A percentile compares a stretch with the other conserved stretches of the same genome.
These are phyloP conservation scores for Nicotiana tabacum DNA, from an alignment of 257 asterid genomes.

Conservation along the genomic window DNA sequence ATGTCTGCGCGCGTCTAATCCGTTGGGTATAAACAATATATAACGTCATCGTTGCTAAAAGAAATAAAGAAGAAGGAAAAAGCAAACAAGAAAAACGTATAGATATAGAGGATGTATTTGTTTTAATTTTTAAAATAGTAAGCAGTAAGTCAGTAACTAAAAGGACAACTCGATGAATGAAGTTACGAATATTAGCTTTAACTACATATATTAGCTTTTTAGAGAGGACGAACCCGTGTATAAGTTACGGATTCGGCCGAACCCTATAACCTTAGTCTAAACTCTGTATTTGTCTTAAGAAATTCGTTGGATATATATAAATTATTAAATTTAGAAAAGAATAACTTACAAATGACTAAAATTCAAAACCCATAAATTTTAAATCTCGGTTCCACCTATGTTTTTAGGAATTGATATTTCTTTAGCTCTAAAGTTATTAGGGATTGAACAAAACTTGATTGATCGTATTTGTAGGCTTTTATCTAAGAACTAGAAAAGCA, in stretches of 20 bases:
- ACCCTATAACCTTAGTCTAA: too few species aligned
- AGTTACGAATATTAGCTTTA: background rate
- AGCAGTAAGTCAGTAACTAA: background rate
- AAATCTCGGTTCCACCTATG: fast-evolving
- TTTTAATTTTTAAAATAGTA: background rate
- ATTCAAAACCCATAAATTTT: too few species aligned
- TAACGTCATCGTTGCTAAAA: background rate
- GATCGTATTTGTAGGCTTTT: too few species aligned
- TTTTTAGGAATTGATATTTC: too few species aligned
- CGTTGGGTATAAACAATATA: background rate
- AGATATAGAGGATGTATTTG: background rate
- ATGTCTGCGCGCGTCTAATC: background rate
- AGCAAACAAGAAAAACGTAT: background rate
- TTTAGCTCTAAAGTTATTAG: background rate
- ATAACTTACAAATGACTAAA: too few species aligned
- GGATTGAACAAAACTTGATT: background rate
- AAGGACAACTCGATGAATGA: too few species aligned
- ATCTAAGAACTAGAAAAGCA: background rate
- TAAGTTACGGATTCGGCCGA: too few species aligned
- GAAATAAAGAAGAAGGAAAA: background rate
- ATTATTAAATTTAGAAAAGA: too few species aligned
- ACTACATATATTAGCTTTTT: background rate
- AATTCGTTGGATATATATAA: too few species aligned
- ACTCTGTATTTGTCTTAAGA: too few species aligned
- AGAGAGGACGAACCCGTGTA: too few species aligned